phyloP scores from a whole-genome alignment of 495 filamentous ascomycete species.

The Lasiosphaeriaceae sp. region DNA sequence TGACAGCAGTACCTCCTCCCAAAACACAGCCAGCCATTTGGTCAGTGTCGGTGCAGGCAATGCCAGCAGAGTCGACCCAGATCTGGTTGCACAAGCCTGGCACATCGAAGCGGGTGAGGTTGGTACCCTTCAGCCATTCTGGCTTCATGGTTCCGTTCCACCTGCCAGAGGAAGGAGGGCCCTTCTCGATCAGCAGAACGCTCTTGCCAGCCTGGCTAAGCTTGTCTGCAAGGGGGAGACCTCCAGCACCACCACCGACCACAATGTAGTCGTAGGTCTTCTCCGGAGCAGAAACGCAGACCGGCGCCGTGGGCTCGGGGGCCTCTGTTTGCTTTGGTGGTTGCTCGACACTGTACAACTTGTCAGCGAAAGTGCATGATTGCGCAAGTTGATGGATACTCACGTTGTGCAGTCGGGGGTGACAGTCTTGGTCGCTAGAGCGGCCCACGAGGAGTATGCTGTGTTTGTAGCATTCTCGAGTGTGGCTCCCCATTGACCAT shows the following conservation, averaged over 20 bases:
- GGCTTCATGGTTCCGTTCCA: slow-evolving; percentile 57
- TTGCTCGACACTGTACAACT: slow-evolving; percentile 1
- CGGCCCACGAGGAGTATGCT: slow-evolving; percentile 48
- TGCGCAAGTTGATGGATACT: slow-evolving; percentile 3
- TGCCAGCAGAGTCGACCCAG: slow-evolving; percentile 56
- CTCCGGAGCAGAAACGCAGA: slow-evolving; percentile 39
- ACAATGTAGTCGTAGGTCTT: slow-evolving; percentile 64
- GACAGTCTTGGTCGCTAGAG: slow-evolving; percentile 33
- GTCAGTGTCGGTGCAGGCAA: slow-evolving; percentile 63
- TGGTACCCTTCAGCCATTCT: slow-evolving; percentile 59
- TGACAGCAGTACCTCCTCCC: slow-evolving; percentile 69
- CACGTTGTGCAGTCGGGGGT: slow-evolving; percentile 37
- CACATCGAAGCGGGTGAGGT: slow-evolving; percentile 70
- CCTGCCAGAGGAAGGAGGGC: slow-evolving; percentile 55
- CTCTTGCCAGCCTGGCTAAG: slow-evolving; percentile 57
- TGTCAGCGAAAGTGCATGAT: neutral
- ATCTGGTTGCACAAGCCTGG: slow-evolving; percentile 71
- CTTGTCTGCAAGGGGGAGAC: slow-evolving; percentile 60
- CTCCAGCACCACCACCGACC: slow-evolving; percentile 60
- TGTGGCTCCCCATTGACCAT: slow-evolving; percentile 41
- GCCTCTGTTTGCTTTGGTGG: slow-evolving; percentile 13
- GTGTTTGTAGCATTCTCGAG: slow-evolving; percentile 40
- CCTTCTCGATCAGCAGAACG: slow-evolving; percentile 63
- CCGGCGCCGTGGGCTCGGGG: slow-evolving; percentile 4
- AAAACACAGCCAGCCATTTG: slow-evolving; percentile 74